Evolutionary conservation across 192 early-diverging fungal genomes (phyloP), one percentile per base, ranked within the genome.

Genomic region (Rhizophagus clarus): DNA sequence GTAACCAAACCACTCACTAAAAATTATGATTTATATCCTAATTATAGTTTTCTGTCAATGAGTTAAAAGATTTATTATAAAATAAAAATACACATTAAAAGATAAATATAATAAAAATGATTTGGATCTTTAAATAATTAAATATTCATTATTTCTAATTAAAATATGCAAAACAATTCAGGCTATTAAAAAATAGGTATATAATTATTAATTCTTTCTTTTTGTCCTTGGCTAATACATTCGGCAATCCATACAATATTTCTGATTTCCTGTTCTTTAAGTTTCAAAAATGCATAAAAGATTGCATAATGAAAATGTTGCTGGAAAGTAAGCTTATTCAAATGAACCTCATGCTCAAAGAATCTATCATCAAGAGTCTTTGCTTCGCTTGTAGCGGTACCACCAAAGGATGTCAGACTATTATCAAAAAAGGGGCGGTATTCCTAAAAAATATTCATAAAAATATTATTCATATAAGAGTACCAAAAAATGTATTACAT

Each of bases 181-280:
- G 42, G 42, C 2, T 26, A 77, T 83, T 89, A 97, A 85, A 96
- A 97, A 47, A 98, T 95, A 11, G 94, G 85, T 61, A 97, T 98
- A 86, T 97, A 99, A 84, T 93, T 96, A 85, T 89, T 92, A 87
- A 99, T 95, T 81, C 94, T 90, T 76, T 97, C 96, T 88, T 96
- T 97, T 83, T 98, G 97, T 77, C 95, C 91, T 87, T 97, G 97
- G n/a, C 95, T 93, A 83, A 99, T 98, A 84, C 97, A 98, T 88
- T 99, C 97, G 40, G 96, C 94, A 83, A 99, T 97, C 97, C 97
- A 99, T 47, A 97, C 93, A 87, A 99, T 95, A 83, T 99, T 99
- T 56, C 98, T 90, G 75, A 99, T 95, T 87, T 99, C 97, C 79
- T 99, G 98, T 87, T 99, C 98, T 89, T 97, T 97, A 76, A 99